Evolutionary conservation across 116 monocot species (phyloP).

Genomic region (Cymodocea nodosa): DNA sequence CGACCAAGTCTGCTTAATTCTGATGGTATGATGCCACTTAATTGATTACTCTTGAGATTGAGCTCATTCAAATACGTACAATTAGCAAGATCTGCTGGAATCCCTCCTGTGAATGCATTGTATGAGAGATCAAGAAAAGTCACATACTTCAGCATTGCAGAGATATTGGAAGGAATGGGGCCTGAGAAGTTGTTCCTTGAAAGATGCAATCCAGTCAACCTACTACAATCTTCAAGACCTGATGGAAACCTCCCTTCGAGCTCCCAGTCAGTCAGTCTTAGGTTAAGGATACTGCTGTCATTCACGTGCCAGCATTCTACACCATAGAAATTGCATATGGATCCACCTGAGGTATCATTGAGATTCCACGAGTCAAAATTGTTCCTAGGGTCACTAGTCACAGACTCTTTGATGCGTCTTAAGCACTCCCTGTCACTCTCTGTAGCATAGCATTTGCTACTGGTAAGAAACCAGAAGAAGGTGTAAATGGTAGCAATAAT

Average conservation of each 20-base stretch:
- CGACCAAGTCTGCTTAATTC: slow-evolving; percentile 30
- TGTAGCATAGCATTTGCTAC: slow-evolving; percentile 20
- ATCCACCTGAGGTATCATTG: slow-evolving; percentile 29
- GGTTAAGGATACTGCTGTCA: slow-evolving; percentile 59
- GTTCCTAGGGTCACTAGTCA: slow-evolving; percentile 42
- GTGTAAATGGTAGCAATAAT: slow-evolving; percentile 8
- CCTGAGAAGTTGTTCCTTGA: slow-evolving; percentile 59
- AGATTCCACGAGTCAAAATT: slow-evolving; percentile 32
- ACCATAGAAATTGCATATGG: slow-evolving; percentile 56
- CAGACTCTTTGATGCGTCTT: slow-evolving; percentile 29
- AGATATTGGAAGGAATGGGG: slow-evolving; percentile 47
- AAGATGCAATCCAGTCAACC: slow-evolving; percentile 59
- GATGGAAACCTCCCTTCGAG: slow-evolving; percentile 50
- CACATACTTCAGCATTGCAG: slow-evolving; percentile 31
- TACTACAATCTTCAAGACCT: slow-evolving; percentile 54
- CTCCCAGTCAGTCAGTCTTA: slow-evolving; percentile 49
- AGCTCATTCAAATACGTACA: slow-evolving; percentile 44
- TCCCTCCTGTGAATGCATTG: slow-evolving; percentile 50
- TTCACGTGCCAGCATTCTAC: slow-evolving; percentile 82
- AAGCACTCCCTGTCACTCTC: slow-evolving; percentile 48
- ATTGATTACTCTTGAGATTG: slow-evolving; percentile 41
- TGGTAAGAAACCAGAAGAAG: slow-evolving; percentile 16
- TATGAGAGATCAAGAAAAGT: slow-evolving; percentile 58
- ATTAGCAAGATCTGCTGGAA: slow-evolving; percentile 31
- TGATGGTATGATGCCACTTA: slow-evolving; percentile 44